These are phyloP conservation scores for Hawksworthiomyces lignivorus DNA, from an alignment of 2,329 filamentous ascomycete species.

Conservation along the genomic window DNA sequence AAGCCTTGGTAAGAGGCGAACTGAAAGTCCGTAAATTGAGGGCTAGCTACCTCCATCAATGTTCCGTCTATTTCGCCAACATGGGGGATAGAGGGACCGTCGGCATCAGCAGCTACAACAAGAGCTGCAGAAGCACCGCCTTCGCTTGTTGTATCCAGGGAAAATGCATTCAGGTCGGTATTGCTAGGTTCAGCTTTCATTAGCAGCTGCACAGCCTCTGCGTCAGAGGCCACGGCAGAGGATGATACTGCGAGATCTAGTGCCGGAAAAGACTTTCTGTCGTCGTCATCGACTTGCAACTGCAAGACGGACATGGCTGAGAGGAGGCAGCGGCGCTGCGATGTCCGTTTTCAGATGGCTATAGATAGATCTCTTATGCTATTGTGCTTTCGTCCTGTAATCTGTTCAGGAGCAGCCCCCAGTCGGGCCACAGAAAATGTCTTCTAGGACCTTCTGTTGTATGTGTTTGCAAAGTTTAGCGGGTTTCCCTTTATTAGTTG, in stretches of 20 bases:
- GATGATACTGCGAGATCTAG: slow-evolving; percentile 29
- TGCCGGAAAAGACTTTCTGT: slow-evolving; percentile 25
- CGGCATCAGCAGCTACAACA: slow-evolving; percentile 20
- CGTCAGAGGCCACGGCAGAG: slow-evolving; percentile 16
- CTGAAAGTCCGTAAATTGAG: slow-evolving; percentile 46
- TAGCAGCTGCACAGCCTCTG: slow-evolving; percentile 23
- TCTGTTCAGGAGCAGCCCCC: no score
- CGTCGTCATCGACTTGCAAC: slow-evolving; percentile 20
- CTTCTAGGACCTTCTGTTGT: no score
- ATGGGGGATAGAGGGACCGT: neutral
- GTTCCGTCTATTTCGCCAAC: slow-evolving; percentile 19
- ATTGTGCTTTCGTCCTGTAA: no score
- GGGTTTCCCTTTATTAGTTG: no score
- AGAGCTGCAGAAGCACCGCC: slow-evolving; percentile 1
- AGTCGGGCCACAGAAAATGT: no score
- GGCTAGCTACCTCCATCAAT: slow-evolving; percentile 32
- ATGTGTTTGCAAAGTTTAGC: no score
- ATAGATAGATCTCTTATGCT: no score
- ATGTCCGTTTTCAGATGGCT: no score
- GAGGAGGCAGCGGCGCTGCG: no score
- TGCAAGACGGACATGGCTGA: slow-evolving; percentile 34
- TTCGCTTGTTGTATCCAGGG: slow-evolving; percentile 28
- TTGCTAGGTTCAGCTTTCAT: slow-evolving; percentile 21
- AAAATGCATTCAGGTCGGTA: slow-evolving; percentile 28
- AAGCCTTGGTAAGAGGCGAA: slow-evolving; percentile 39